phyloP scores from a whole-genome alignment of 164 flowering plant species.

The Dillenia turbinata region DNA sequence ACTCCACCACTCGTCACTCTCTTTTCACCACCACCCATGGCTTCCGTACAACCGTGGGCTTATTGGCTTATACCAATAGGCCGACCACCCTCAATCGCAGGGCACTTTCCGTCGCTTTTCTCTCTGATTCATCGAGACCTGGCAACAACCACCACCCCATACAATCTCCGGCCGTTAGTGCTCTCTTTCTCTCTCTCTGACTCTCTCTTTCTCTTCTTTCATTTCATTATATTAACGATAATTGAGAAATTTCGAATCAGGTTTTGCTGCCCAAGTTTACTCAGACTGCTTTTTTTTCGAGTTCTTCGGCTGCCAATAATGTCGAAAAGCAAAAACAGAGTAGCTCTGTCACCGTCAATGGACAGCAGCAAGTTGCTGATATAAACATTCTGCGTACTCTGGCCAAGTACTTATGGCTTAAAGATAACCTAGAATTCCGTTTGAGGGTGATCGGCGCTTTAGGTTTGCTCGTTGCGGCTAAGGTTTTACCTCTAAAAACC shows the following conservation, averaged over 20 bases:
- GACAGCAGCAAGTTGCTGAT: constrained; percentile 43
- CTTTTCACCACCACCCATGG: too few relatives aligned
- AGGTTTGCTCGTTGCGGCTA: constrained; percentile 79
- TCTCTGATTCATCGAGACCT: too few relatives aligned
- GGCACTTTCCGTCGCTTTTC: too few relatives aligned
- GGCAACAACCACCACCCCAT: too few relatives aligned
- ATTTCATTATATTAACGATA: too few relatives aligned
- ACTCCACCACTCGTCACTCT: too few relatives aligned
- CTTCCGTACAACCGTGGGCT: too few relatives aligned
- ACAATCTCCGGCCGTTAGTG: too few relatives aligned
- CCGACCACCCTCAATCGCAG: too few relatives aligned
- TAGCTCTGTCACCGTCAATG: constrained; percentile 6
- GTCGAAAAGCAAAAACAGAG: constrained; percentile 19
- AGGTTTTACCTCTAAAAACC: constrained; percentile 30
- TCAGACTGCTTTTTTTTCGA: constrained; percentile 41
- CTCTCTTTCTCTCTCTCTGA: too few relatives aligned
- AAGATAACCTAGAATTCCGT: constrained; percentile 80
- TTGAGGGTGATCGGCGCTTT: constrained; percentile 67
- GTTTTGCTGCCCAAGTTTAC: constrained; percentile 21
- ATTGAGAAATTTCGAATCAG: constrained; percentile 14
- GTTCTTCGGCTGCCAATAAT: constrained; percentile 26
- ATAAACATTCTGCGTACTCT: constrained; percentile 66
- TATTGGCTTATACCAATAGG: too few relatives aligned
- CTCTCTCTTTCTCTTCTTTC: too few relatives aligned
- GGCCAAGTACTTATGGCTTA: constrained; percentile 82